Percentiles rank a stretch among this genome's conserved stretches.
Conservation (phyloP, 768 basidiomycete species). For the Boletus pseudo-olivaceus region DNA sequence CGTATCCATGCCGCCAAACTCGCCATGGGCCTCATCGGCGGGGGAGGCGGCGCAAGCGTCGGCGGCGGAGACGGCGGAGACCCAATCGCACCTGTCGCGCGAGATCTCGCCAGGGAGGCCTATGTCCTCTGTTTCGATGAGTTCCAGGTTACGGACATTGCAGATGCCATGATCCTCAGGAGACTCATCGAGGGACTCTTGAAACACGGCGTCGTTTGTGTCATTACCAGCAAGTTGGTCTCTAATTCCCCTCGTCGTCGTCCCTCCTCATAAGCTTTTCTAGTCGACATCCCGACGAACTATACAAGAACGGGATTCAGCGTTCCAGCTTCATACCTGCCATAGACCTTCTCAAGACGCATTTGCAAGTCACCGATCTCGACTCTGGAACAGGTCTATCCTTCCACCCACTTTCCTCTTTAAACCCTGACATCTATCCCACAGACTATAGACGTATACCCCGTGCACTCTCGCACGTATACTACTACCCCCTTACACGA, state of each 20-base stretch:
- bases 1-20: conserved; percentile 80
- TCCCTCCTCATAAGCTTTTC: not conserved
- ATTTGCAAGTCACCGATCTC: conserved; percentile 85
- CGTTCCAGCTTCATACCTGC: conserved; percentile 91
- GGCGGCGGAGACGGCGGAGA: conserved; percentile 49
- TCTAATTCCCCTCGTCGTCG: not conserved
- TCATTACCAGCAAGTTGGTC: conserved; percentile 95
- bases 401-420: conserved; percentile 9
- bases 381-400: conserved; percentile 86
- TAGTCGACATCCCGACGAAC: conserved; percentile 94
- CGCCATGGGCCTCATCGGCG: conserved; percentile 57
- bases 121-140: conserved; percentile 94
- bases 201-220: conserved; percentile 85
- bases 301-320: conserved; percentile 99
- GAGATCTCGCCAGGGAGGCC: conserved; percentile 81
- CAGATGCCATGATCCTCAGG: conserved; percentile 96
- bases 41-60: conserved; percentile 25
- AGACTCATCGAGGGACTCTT: conserved; percentile 84
- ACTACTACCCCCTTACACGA: conserved; percentile 75
- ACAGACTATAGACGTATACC: conserved; percentile 94
- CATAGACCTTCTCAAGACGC: conserved; percentile 87
- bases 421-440: not conserved
- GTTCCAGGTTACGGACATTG: conserved; percentile 98
- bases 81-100: conserved; percentile 81
- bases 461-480: conserved; percentile 89